phyloP scores from a whole-genome alignment of 2,329 filamentous ascomycete genomes.

The Fusarium solani-melongenae region DNA sequence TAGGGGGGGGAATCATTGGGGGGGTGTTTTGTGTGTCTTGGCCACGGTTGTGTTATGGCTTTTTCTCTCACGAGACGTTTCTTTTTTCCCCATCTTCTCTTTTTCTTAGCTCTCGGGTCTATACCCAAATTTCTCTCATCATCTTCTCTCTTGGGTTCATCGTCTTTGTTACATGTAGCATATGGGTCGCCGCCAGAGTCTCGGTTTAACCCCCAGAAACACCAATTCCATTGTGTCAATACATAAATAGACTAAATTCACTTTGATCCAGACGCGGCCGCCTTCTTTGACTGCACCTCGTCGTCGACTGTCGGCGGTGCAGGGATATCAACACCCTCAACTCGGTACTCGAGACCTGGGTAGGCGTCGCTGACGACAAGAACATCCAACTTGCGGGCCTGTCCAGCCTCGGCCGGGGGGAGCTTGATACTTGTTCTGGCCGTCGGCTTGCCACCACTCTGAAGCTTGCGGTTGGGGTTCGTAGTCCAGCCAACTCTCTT shows the following conservation, averaged over 20 bases:
- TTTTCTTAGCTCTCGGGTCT: background rate
- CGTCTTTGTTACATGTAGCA: slow-evolving; percentile 7
- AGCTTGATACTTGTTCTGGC: slow-evolving; percentile 70
- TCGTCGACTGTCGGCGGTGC: slow-evolving; percentile 60
- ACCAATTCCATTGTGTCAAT: slow-evolving; percentile 16
- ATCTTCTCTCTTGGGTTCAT: slow-evolving; percentile 17
- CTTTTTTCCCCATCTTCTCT: background rate
- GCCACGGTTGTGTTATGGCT: background rate
- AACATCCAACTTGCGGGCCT: slow-evolving; percentile 75
- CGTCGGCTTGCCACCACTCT: slow-evolving; percentile 58
- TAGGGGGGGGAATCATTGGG: slow-evolving; percentile 8
- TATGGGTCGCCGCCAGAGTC: slow-evolving; percentile 7
- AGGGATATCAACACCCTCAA: slow-evolving; percentile 64
- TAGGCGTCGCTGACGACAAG: slow-evolving; percentile 89
- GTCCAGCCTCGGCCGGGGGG: slow-evolving; percentile 58
- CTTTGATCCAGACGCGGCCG: slow-evolving; percentile 24
- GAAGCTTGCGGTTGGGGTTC: slow-evolving; percentile 44
- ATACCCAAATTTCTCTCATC: background rate
- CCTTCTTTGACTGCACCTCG: slow-evolving; percentile 57
- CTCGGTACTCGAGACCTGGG: slow-evolving; percentile 73
- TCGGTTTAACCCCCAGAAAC: slow-evolving; percentile 1
- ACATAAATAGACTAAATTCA: slow-evolving; percentile 36
- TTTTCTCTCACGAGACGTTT: slow-evolving; percentile 33
- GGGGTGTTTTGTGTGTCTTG: background rate
- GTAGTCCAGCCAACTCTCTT: slow-evolving; percentile 83